These are phyloP conservation scores for Stagonosporopsis cucurbitacearum DNA, from an alignment of 2,329 filamentous ascomycete genomes.

Conservation along the genomic window DNA sequence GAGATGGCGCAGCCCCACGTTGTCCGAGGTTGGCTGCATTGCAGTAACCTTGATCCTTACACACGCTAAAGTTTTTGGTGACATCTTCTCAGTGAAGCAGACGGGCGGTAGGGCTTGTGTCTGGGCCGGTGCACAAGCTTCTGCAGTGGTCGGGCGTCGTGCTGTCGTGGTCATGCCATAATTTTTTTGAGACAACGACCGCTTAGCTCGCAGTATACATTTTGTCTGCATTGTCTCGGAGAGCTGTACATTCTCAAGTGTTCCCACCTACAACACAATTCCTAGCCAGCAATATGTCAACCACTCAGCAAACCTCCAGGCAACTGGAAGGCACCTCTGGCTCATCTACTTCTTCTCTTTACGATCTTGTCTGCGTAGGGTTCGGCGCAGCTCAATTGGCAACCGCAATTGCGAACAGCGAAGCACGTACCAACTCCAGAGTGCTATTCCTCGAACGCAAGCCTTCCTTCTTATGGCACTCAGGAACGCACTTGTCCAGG, in stretches of 20 bases:
- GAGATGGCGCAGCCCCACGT: constrained; percentile 26
- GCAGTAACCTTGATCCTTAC: constrained; percentile 8
- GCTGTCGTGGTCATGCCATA: constrained; percentile 14
- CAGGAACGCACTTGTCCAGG: constrained; percentile 34
- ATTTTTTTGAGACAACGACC: background rate
- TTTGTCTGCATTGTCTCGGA: constrained; percentile 4
- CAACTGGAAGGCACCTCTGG: constrained; percentile 20
- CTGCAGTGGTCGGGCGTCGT: constrained; percentile 8
- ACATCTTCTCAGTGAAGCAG: constrained; percentile 26
- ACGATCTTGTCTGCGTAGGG: constrained; percentile 46
- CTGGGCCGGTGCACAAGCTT: constrained; percentile 23
- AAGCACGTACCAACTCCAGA: constrained; percentile 34
- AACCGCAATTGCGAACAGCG: constrained; percentile 45
- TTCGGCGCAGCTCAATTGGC: constrained; percentile 47
- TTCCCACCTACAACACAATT: background rate
- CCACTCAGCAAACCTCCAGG: constrained; percentile 23
- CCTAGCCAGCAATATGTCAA: constrained; percentile 28
- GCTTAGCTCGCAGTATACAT: constrained; percentile 13
- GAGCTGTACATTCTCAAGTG: background rate
- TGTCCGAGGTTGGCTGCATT: constrained; percentile 16
- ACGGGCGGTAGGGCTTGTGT: constrained; percentile 8
- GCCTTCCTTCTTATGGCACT: constrained; percentile 43
- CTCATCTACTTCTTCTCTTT: constrained; percentile 28
- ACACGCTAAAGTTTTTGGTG: constrained; percentile 27
- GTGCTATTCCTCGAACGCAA: constrained; percentile 45